These are phyloP conservation scores for Aspergillus persii DNA, from an alignment of 2,329 filamentous ascomycete genomes.

Conservation along the genomic window DNA sequence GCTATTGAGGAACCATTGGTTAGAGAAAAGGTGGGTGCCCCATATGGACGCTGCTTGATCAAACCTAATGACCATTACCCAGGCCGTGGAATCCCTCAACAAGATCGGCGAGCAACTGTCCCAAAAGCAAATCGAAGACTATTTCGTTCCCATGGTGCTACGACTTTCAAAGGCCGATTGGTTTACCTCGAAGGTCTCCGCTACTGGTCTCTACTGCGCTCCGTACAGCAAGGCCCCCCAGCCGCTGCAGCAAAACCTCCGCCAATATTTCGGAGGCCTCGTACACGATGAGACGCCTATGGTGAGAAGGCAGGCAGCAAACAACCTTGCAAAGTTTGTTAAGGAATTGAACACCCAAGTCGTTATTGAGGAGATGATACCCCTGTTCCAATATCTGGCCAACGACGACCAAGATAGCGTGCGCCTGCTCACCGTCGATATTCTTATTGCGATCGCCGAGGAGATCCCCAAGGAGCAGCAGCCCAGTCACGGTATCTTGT, in stretches of 20 bases:
- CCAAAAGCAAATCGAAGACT: conserved; percentile 88
- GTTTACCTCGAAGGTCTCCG: conserved; percentile 99
- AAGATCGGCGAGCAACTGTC: conserved; percentile 96
- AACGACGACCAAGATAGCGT: conserved; percentile 98
- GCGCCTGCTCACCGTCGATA: conserved; percentile 89
- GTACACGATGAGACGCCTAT: conserved; percentile 99
- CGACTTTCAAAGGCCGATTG: conserved; percentile 98
- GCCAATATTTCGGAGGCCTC: conserved; percentile 86
- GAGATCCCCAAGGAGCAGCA: conserved; percentile 98
- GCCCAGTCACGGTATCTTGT: conserved; percentile 86
- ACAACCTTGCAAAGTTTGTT: conserved; percentile 94
- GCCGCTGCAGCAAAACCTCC: conserved; percentile 83
- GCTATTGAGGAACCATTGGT: conserved; percentile 98
- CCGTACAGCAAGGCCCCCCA: conserved; percentile 90
- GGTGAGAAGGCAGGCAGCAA: conserved; percentile 95
- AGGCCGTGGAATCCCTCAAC: conserved; percentile 99
- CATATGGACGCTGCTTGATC: conserved; percentile 1
- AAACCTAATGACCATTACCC: conserved; percentile 9
- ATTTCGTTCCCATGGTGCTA: conserved; percentile 92
- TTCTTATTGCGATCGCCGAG: conserved; percentile 93
- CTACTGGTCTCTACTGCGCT: conserved; percentile 88
- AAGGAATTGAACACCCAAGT: conserved; percentile 91
- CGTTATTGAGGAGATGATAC: conserved; percentile 98
- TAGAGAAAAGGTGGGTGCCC: conserved; percentile 77
- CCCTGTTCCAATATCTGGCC: conserved; percentile 94